These are phyloP conservation scores for Oryza glaberrima DNA, from an alignment of 176 grass and related monocot species.

Conservation along the genomic window DNA sequence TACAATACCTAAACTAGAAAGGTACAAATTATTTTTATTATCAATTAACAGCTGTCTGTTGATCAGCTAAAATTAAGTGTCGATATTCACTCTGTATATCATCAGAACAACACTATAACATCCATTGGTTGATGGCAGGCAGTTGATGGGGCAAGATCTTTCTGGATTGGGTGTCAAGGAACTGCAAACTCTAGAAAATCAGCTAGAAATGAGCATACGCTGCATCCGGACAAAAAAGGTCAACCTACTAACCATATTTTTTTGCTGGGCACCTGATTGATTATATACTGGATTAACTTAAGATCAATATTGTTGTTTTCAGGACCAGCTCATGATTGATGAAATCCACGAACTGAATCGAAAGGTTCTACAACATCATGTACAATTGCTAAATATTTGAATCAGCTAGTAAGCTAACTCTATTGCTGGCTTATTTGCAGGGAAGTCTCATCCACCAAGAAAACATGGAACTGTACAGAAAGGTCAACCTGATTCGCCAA, in stretches of 20 bases:
- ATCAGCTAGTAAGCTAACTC: slow-evolving; percentile 34
- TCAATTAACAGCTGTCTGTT: neutral
- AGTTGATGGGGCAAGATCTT: slow-evolving; percentile 80
- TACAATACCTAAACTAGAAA: neutral
- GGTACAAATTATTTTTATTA: neutral
- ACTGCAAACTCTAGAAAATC: slow-evolving; percentile 72
- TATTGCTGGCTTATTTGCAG: slow-evolving; percentile 52
- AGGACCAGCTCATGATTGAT: slow-evolving; percentile 77
- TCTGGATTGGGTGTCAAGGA: slow-evolving; percentile 66
- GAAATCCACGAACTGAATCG: slow-evolving; percentile 79
- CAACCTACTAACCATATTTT: slow-evolving; percentile 25
- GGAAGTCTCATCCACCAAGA: slow-evolving; percentile 73
- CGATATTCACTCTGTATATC: neutral
- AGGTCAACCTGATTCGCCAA: slow-evolving; percentile 60
- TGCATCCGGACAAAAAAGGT: slow-evolving; percentile 73
- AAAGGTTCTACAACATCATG: slow-evolving; percentile 51
- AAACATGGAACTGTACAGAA: slow-evolving; percentile 74
- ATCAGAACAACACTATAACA: neutral
- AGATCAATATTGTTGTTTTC: slow-evolving; percentile 22
- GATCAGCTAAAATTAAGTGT: neutral
- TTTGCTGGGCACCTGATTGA: neutral
- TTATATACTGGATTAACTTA: slow-evolving; percentile 39
- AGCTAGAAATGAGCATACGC: slow-evolving; percentile 65
- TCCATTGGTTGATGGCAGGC: slow-evolving; percentile 37
- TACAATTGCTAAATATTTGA: neutral